Base-by-base conservation (phyloP, 257 asterid species). In the Penstemon davidsonii region DNA sequence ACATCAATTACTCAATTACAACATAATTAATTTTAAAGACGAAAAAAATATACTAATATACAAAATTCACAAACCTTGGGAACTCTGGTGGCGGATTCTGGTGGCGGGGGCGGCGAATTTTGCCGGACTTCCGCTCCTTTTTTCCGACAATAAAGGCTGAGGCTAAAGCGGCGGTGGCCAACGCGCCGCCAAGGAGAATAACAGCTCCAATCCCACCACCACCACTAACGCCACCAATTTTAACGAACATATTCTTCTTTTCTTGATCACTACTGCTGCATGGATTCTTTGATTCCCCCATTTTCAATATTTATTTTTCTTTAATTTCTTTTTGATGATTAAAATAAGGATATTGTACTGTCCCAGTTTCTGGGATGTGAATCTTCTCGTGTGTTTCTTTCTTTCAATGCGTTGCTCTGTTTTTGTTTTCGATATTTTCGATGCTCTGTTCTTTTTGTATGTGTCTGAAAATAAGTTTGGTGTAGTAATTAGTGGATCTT, bases 181-280 rank as follows among this genome's bases (percentile, higher is more conserved):
- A 79, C 40, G 82, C 96, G 33, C 94, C 94, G 18, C 91, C 87
- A 49, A 88, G 67, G 70, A 86, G 69, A 67, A 86, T 50, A 55
- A 89, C 74, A 51, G 80, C 85, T 60, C 82, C 89, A 49, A 83
- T 58, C 8, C 82, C 88, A 47, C 84, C 84, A 10, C 84, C 80
- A 2, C 65, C 63, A 10, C 66, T 59, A 15, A 64, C 75, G 5
- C 73, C 78, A 5, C 75, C 73, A 4, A 68, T 7, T 38, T 69
- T 86, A 1, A 84, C 12, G 36, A 45, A 69, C 66, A 74, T 55
- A 50, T 51, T 83, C 44, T 73, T 68, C 75, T 66, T 67, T 1
- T 60, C 64, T 9, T 46, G 75, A 68, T 71, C 75, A 40, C 51
- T 38, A 46, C 50, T 51, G 73, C 6, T 12, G 8, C 33, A 25